Evolutionary conservation across 1,139 yeast genomes (phyloP).

Genomic region (Hansenula lynferdii): DNA sequence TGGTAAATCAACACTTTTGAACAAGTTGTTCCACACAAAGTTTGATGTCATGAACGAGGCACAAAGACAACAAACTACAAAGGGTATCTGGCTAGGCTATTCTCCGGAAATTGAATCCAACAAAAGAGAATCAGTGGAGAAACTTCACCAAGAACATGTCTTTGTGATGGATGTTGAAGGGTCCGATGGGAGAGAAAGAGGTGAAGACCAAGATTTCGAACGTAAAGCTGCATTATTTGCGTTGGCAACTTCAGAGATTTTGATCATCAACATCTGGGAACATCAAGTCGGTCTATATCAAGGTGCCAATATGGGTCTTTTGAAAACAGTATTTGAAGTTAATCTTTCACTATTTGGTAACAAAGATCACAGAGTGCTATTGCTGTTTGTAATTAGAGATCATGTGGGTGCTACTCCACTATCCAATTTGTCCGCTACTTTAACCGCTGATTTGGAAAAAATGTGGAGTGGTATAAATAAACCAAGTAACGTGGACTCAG

Average conservation of each 20-base stretch:
- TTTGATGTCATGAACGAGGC: slow-evolving; percentile 93
- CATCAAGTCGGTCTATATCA: slow-evolving; percentile 95
- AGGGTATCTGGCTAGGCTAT: slow-evolving; percentile 90
- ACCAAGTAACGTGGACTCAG: slow-evolving; percentile 52
- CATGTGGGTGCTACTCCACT: slow-evolving; percentile 87
- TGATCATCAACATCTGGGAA: slow-evolving; percentile 95
- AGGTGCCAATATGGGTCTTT: slow-evolving; percentile 94
- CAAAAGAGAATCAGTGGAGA: slow-evolving; percentile 7
- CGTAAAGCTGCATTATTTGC: slow-evolving; percentile 96
- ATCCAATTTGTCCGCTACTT: slow-evolving; percentile 61
- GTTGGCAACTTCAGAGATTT: slow-evolving; percentile 81
- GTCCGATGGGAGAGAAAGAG: slow-evolving; percentile 96
- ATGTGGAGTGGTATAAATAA: slow-evolving; percentile 79
- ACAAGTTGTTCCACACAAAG: slow-evolving; percentile 75
- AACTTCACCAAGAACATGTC: slow-evolving; percentile 31
- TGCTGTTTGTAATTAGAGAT: slow-evolving; percentile 89
- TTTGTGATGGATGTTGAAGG: slow-evolving; percentile 97
- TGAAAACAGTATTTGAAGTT: slow-evolving; percentile 95
- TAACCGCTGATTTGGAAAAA: slow-evolving; percentile 62
- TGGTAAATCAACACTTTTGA: slow-evolving; percentile 89
- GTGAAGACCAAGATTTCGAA: slow-evolving; percentile 98
- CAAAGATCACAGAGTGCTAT: slow-evolving; percentile 55
- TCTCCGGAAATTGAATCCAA: slow-evolving; percentile 39
- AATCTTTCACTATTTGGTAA: slow-evolving; percentile 70
- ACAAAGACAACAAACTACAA: slow-evolving; percentile 81